Base-by-base conservation (phyloP, 306 rosid genomes). In the Sophora flavescens region DNA sequence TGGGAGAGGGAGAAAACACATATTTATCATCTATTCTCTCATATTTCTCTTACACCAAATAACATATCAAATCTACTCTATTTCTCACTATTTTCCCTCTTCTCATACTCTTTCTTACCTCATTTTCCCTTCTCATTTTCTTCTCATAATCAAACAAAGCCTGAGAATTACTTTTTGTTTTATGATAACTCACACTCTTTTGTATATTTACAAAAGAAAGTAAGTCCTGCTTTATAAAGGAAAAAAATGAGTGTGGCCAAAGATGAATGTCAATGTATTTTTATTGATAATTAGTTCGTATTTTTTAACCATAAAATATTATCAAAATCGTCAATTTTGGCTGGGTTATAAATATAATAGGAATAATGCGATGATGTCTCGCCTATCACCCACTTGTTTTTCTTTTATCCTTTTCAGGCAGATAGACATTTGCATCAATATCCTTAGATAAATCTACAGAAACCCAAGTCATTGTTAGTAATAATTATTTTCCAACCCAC, bases 311-410 rank as follows among this genome's bases (percentile, higher is more conserved):
- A 45, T 6, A n/a, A 35, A 51, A 60, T 70, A 60, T 77, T 4
- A 51, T 52, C 2, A 63, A 12, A 62, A 79, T 52, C 68, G 30
- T 56, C 61, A 42, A 70, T 1, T 33, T 42, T 69, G 35, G 63
- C 62, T 39, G 54, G 39, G 58, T 6, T 75, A 4, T 3, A 22
- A 22, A 22, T 22, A 22, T 22, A 22, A 22, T 0, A 22, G 22
- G 22, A 22, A 22, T 22, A 1, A 71, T 52, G 60, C 53, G 78
- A 70, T 63, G 83, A 70, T 32, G 73, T 36, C 79, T 70, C n/a
- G 70, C 68, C 70, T 33, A 77, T 71, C 64, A 56, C 22, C 72
- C 2, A 10, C 70, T 13, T 32, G 76, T 18, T 54, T 33, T 70
- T 42, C 44, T 0, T 45, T 52, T 33, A 30, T 30, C 18, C 56